phyloP scores from a whole-genome alignment of 169 alveolate species.

The Hammondia hammondi region DNA sequence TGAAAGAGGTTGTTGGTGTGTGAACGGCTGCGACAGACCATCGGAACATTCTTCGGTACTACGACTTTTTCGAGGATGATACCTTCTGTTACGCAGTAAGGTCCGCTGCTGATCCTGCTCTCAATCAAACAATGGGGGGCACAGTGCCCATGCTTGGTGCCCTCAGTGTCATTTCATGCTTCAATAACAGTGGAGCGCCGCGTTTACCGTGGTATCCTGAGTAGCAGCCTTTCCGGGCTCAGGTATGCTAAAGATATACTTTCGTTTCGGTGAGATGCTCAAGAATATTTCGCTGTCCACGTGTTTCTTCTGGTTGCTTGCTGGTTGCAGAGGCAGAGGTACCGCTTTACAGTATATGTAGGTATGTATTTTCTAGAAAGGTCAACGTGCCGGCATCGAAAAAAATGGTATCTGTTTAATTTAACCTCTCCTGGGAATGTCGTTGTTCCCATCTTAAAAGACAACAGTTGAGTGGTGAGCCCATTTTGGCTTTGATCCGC shows the following conservation, averaged over 20 bases:
- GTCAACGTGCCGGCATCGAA: too few species aligned
- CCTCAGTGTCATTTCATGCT: neutral
- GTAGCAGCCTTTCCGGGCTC: too few species aligned
- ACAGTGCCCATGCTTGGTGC: neutral
- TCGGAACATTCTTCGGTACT: neutral
- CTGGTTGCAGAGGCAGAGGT: too few species aligned
- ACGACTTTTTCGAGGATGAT: slow-evolving; percentile 4
- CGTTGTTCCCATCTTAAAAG: too few species aligned
- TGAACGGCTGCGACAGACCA: neutral
- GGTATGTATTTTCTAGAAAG: too few species aligned
- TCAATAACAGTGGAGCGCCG: neutral
- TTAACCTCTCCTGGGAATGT: too few species aligned
- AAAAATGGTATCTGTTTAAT: too few species aligned
- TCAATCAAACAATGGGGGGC: neutral
- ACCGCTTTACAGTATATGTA: too few species aligned
- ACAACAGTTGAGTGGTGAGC: neutral
- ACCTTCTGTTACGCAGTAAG: neutral
- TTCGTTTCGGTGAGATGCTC: too few species aligned
- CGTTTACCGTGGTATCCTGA: neutral
- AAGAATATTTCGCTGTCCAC: too few species aligned
- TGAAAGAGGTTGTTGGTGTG: neutral
- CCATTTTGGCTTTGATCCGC: neutral
- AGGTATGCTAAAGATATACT: too few species aligned
- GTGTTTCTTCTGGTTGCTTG: too few species aligned
- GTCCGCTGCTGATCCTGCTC: neutral